Base-by-base conservation (phyloP, 768 basidiomycete genomes). In the Filobasidium wieringae region DNA sequence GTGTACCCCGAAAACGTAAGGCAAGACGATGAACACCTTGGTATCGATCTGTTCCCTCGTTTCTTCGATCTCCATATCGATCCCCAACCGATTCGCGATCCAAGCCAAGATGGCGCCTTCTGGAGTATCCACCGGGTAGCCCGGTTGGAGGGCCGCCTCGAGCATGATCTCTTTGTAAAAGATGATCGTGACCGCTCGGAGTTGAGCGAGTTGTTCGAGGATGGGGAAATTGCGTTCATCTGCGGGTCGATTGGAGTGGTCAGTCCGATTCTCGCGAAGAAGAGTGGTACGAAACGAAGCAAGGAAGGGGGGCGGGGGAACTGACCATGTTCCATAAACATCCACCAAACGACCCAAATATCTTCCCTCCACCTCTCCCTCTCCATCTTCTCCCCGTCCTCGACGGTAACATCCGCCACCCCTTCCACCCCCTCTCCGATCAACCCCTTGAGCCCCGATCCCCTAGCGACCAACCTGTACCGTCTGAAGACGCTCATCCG, bases 1-100 rank as follows among this genome's bases (percentile, higher is more conserved):
- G 61, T 75, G 74, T 30, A 70, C 74, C 0, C 74, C 76, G 57
- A 77, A 76, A 7, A 76, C 76, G 54, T 70, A 76, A 2, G 76
- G 74, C 31, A 74, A 67, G 47, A 76, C 62, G 36, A 76, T 73
- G 60, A 75, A 76, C 52, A 76, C 68, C 53, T 71, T 72, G 55
- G 75, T 70, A 37, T 74, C 76, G n/a, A 71, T 65, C 41, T 74
- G 72, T n/a, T 62, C 59, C 11, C 60, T 36, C 4, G 63, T 67
- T 45, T 72, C 70, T 33, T 66, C 66, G 9, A 57, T 52, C 1
- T 58, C 54, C 17, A 60, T 55, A 39, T 66, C 71, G 66, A 57
- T 19, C 6, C 24, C 53, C 45, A 64, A 62, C 47, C 59, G 55
- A 24, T 30, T 53, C 27, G 68, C 66, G 65, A 70, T 68, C 69